Evolutionary conservation across 1,284 basidiomycete species (phyloP).

Genomic region (Mycocalia duriaeana): DNA sequence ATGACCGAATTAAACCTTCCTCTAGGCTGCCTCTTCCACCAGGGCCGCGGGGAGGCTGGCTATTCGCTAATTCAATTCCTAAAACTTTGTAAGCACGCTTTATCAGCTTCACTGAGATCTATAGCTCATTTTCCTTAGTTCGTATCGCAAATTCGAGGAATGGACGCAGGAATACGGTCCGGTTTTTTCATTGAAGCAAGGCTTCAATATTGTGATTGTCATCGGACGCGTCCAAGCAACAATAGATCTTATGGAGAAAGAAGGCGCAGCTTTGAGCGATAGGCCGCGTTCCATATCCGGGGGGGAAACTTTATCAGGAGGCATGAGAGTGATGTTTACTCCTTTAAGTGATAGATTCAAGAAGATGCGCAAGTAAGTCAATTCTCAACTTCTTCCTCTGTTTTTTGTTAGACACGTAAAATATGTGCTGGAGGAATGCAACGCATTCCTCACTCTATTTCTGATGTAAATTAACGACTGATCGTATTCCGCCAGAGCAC

Average conservation of each 20-base stretch:
- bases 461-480: too few relatives aligned
- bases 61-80: conserved; percentile 32
- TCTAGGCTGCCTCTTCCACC: conserved; percentile 27
- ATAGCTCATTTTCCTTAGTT: conserved; percentile 18
- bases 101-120: background rate
- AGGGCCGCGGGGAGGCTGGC: conserved; percentile 29
- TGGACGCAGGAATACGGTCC: conserved; percentile 44
- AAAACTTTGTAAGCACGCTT: conserved; percentile 27
- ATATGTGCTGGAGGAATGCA: too few relatives aligned
- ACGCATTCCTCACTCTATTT: too few relatives aligned
- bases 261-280: conserved; percentile 43
- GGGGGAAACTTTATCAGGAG: conserved; percentile 43
- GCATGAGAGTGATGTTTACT: conserved; percentile 40
- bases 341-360: conserved; percentile 40
- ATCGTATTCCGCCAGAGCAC: conserved; percentile 24
- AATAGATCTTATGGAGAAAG: conserved; percentile 50
- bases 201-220: conserved; percentile 31
- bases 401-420: background rate
- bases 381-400: background rate
- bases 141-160: conserved; percentile 41
- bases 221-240: conserved; percentile 43
- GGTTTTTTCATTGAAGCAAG: conserved; percentile 37
- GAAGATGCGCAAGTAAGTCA: conserved; percentile 38
- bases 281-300: conserved; percentile 44
- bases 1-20: conserved; percentile 14